Percentiles rank a stretch among this genome's conserved stretches.
Conservation (phyloP, 2,329 filamentous ascomycete species). For the Pseudogymnoascus sp. region DNA sequence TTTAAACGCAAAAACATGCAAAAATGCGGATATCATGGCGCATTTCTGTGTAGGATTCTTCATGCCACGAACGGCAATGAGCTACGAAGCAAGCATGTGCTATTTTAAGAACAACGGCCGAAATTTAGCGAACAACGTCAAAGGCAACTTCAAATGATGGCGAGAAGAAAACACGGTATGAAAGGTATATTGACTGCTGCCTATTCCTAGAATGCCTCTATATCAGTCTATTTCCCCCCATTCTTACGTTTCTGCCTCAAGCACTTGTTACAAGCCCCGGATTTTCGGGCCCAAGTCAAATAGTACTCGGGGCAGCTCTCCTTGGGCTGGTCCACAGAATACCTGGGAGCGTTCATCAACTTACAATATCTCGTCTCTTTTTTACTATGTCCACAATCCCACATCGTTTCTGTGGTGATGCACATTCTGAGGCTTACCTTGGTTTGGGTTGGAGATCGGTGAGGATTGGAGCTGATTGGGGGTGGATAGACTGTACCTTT, state of each 20-base stretch:
- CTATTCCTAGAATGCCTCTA: neutral
- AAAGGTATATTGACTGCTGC: neutral
- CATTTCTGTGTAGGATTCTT: neutral
- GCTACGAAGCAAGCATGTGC: neutral
- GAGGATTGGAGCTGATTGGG: neutral
- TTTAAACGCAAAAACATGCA: neutral
- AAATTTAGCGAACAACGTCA: neutral
- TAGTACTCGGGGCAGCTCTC: neutral
- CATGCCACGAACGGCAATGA: neutral
- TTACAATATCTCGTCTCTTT: neutral
- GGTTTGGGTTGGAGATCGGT: neutral
- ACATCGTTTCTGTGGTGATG: neutral
- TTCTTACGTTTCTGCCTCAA: neutral
- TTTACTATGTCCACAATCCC: neutral
- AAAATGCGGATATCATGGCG: neutral
- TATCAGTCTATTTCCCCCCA: neutral
- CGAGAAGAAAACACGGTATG: neutral
- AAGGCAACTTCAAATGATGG: neutral
- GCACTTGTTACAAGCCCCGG: neutral
- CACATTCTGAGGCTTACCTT: neutral
- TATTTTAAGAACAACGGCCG: neutral
- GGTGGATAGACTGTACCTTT: neutral
- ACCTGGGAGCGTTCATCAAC: neutral
- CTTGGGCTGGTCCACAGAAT: neutral
- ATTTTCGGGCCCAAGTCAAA: neutral